Conservation (phyloP, 805 yeast species). For the Candida succiphila region DNA sequence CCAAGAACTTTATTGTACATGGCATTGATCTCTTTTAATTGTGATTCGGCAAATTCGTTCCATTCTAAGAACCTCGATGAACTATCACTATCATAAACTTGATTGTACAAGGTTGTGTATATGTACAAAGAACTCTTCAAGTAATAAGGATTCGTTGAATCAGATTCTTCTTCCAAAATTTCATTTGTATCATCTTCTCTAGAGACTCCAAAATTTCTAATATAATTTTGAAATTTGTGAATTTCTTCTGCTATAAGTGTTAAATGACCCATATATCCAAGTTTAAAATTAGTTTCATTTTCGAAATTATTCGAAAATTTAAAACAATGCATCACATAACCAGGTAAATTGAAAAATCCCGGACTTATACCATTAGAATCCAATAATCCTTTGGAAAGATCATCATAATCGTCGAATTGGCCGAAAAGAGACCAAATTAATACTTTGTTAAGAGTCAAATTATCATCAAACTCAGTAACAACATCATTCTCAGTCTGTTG, state of each 20-base stretch:
- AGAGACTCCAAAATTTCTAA: conserved; percentile 23
- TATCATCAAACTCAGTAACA: conserved; percentile 16
- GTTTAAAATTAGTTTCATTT: conserved; percentile 28
- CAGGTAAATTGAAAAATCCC: conserved; percentile 22
- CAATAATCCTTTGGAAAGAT: too few species aligned
- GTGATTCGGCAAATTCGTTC: conserved; percentile 40
- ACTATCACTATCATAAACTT: conserved; percentile 15
- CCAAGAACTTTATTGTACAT: conserved; percentile 50
- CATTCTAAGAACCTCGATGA: conserved; percentile 22
- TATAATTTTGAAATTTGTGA: conserved; percentile 35
- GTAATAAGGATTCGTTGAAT: conserved; percentile 17
- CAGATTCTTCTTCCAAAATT: conserved; percentile 17
- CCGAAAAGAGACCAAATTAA: conserved; percentile 27
- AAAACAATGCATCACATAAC: conserved; percentile 19
- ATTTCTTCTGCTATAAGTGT: conserved; percentile 49
- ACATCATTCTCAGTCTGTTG: conserved; percentile 21
- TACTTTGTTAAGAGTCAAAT: conserved; percentile 21
- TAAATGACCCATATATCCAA: conserved; percentile 53
- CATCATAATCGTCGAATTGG: conserved; percentile 14
- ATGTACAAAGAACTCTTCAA: conserved; percentile 21
- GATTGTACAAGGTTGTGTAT: conserved; percentile 21
- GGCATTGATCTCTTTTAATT: conserved; percentile 40
- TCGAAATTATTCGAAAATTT: conserved; percentile 21
- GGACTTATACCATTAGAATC: conserved; percentile 10
- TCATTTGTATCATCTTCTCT: conserved; percentile 22